Evolutionary conservation across 2,329 filamentous ascomycete genomes (phyloP).

Genomic region (Aspergillus pseudonomiae): DNA sequence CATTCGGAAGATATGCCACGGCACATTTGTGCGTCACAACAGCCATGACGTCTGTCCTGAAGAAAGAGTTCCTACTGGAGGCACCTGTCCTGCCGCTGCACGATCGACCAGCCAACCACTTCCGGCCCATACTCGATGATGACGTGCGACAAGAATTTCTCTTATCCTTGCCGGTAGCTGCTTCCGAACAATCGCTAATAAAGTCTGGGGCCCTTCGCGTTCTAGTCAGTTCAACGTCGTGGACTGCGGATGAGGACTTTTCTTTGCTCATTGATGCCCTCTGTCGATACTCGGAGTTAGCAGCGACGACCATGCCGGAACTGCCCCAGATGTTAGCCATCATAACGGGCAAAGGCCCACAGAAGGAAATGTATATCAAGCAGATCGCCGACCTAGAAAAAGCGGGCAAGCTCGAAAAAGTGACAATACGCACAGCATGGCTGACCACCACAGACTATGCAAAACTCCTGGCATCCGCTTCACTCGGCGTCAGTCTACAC

Average conservation of each 20-base stretch:
- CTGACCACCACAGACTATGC: slow-evolving; percentile 84
- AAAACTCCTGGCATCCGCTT: slow-evolving; percentile 76
- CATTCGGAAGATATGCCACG: slow-evolving; percentile 68
- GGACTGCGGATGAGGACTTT: slow-evolving; percentile 97
- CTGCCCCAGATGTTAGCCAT: slow-evolving; percentile 77
- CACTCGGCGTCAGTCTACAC: slow-evolving; percentile 88
- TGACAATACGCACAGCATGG: slow-evolving; percentile 81
- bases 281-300: slow-evolving; percentile 67
- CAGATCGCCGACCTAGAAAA: slow-evolving; percentile 65
- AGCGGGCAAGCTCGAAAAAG: slow-evolving; percentile 66
- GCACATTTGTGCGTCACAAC: slow-evolving; percentile 86
- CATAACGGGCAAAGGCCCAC: slow-evolving; percentile 92
- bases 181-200: slow-evolving; percentile 61
- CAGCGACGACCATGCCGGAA: slow-evolving; percentile 46
- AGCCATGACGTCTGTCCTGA: slow-evolving; percentile 79
- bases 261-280: slow-evolving; percentile 82
- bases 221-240: slow-evolving; percentile 91
- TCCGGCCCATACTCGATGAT: slow-evolving; percentile 66
- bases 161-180: slow-evolving; percentile 65
- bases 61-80: slow-evolving; percentile 65
- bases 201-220: slow-evolving; percentile 64
- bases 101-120: slow-evolving; percentile 82
- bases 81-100: slow-evolving; percentile 73
- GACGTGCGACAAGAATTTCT: slow-evolving; percentile 63
- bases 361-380: slow-evolving; percentile 73